Conservation (phyloP, 1,284 basidiomycete genomes). For the Flammula alnicola region DNA sequence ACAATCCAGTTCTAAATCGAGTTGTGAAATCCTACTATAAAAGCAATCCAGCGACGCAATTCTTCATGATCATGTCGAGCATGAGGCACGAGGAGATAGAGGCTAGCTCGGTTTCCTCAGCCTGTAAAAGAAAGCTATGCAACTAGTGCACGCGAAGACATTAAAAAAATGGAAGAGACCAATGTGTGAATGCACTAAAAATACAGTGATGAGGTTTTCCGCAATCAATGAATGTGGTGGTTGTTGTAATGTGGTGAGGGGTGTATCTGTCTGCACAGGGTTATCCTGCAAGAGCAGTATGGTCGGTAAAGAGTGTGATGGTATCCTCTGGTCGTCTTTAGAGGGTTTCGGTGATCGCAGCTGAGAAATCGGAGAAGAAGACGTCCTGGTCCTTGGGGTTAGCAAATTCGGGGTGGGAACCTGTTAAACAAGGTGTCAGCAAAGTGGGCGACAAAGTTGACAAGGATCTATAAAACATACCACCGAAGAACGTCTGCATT, state of each 20-base stretch:
- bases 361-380: constrained; percentile 70
- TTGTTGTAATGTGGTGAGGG: too few species aligned
- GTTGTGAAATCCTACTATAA: background rate
- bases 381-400: constrained; percentile 59
- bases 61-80: constrained; percentile 18
- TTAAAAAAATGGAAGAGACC: background rate
- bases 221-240: too few species aligned
- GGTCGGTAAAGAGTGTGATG: too few species aligned
- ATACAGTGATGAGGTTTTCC: constrained; percentile 8
- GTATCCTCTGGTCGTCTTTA: constrained; percentile 29
- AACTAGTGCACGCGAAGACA: background rate
- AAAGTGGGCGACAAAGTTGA: constrained; percentile 14
- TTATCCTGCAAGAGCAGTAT: too few species aligned
- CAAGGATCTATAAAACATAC: constrained; percentile 34
- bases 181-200: constrained; percentile 1
- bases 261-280: too few species aligned
- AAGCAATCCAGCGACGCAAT: constrained; percentile 11
- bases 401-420: constrained; percentile 51
- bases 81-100: background rate
- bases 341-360: constrained; percentile 57
- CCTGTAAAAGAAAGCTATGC: constrained; percentile 1
- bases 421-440: too few species aligned
- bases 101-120: constrained; percentile 13
- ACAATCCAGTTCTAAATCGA: constrained; percentile 6
- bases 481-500: constrained; percentile 74